Evolutionary conservation across 371 early-diverging fungal species (phyloP).

Genomic region (Mortierella sp.): DNA sequence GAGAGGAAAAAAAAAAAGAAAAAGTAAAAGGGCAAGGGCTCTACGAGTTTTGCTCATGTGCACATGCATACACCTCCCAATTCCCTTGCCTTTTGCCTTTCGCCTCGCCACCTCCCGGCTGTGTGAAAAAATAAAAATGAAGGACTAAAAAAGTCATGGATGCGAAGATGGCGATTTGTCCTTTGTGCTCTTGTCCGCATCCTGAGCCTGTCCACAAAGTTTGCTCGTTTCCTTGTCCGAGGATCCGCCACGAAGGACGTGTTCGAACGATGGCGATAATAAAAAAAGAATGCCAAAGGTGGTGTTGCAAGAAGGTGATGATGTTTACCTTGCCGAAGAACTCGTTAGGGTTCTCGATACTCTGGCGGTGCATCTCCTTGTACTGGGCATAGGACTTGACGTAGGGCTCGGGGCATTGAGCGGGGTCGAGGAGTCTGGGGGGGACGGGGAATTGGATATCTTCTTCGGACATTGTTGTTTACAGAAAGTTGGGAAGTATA

Average conservation of each 20-base stretch:
- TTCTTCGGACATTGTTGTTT: constrained; percentile 30
- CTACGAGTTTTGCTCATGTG: constrained; percentile 6
- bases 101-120: background rate
- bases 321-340: constrained; percentile 88
- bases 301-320: background rate
- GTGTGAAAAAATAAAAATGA: background rate
- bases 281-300: background rate
- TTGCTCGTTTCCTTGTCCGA: background rate
- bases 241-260: background rate
- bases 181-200: background rate
- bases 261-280: background rate
- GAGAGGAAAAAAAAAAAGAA: background rate
- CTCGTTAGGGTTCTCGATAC: constrained; percentile 82
- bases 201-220: background rate
- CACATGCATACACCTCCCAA: background rate
- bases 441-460: constrained; percentile 68
- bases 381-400: constrained; percentile 85
- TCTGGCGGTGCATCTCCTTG: constrained; percentile 82
- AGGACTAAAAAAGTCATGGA: background rate
- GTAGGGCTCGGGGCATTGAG: constrained; percentile 76
- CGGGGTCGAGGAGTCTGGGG: constrained; percentile 62
- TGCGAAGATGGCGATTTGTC: background rate
- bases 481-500: background rate
- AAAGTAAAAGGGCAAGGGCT: background rate
- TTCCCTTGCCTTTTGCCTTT: background rate